Percentiles rank a stretch among this genome's conserved stretches.
Conservation (phyloP, 192 early-diverging fungal species). For the Backusella sp. region DNA sequence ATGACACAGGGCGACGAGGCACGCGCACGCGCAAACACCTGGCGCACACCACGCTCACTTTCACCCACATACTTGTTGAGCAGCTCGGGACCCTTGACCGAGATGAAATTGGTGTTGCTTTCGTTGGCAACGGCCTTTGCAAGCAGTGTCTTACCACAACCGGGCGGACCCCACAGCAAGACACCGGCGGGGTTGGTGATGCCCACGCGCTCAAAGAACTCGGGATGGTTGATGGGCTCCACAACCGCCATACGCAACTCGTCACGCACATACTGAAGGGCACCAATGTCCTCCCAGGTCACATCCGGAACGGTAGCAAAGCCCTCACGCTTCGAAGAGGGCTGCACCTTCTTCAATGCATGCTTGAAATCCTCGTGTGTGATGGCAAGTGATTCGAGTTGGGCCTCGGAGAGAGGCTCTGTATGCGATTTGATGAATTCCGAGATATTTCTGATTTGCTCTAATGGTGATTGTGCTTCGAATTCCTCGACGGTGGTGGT, state of each 20-base stretch:
- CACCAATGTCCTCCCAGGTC: conserved; percentile 96
- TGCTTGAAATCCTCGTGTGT: conserved; percentile 81
- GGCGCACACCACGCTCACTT: conserved; percentile 93
- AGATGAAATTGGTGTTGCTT: conserved; percentile 96
- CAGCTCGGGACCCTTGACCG: conserved; percentile 96
- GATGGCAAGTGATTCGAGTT: conserved; percentile 83
- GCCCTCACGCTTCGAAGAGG: conserved; percentile 95
- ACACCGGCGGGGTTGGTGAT: conserved; percentile 92
- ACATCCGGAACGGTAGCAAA: conserved; percentile 98
- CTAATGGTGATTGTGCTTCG: conserved; percentile 33
- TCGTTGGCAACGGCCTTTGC: conserved; percentile 99
- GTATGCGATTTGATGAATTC: conserved; percentile 70
- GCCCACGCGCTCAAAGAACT: conserved; percentile 84
- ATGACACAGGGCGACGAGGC: conserved; percentile 94
- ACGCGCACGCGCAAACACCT: conserved; percentile 92
- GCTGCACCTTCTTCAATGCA: conserved; percentile 90
- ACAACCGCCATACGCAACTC: conserved; percentile 95
- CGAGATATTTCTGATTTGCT: conserved; percentile 66
- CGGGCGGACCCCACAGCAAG: conserved; percentile 95
- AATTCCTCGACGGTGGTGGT: conserved; percentile 34
- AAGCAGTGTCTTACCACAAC: conserved; percentile 96
- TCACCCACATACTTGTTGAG: conserved; percentile 99
- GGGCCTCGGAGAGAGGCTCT: conserved; percentile 71
- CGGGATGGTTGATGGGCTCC: conserved; percentile 92
- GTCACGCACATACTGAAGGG: conserved; percentile 78